Percentiles rank a stretch among this genome's conserved stretches.
phyloP scores from a whole-genome alignment of 2,329 filamentous ascomycete genomes.

The Hypoxylon sp. region DNA sequence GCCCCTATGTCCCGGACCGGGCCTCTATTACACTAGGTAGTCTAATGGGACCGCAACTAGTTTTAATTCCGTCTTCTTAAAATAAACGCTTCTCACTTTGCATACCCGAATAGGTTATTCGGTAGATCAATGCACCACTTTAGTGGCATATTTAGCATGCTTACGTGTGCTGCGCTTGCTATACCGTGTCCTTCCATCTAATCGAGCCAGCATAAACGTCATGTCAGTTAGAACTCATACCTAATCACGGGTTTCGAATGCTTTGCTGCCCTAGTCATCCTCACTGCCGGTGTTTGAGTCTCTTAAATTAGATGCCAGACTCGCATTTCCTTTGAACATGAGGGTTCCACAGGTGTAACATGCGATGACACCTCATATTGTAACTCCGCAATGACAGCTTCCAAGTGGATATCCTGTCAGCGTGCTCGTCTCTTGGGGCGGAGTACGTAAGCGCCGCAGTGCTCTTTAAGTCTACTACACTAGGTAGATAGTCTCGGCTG shows the following conservation, averaged over 20 bases:
- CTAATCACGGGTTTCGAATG: conserved; percentile 5
- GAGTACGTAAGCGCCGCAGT: conserved; percentile 17
- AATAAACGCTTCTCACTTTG: conserved; percentile 10
- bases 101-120: background rate
- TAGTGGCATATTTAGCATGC: conserved; percentile 14
- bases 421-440: background rate
- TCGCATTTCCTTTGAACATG: background rate
- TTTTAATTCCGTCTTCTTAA: conserved; percentile 27
- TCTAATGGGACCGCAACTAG: conserved; percentile 4
- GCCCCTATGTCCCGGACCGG: conserved; percentile 1
- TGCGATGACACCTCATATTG: conserved; percentile 1
- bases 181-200: conserved; percentile 6
- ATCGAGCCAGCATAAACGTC: conserved; percentile 1
- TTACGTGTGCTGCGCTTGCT: conserved; percentile 14
- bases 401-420: background rate
- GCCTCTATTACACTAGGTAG: background rate
- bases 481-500: background rate
- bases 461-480: background rate
- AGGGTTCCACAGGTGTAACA: background rate
- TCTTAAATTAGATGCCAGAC: conserved; percentile 1
- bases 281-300: background rate
- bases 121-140: conserved; percentile 1
- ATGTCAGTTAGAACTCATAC: conserved; percentile 3
- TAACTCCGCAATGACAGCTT: background rate
- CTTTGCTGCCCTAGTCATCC: background rate